phyloP scores from a whole-genome alignment of 108 stramenopile species.

The Skeletonema menzelii region DNA sequence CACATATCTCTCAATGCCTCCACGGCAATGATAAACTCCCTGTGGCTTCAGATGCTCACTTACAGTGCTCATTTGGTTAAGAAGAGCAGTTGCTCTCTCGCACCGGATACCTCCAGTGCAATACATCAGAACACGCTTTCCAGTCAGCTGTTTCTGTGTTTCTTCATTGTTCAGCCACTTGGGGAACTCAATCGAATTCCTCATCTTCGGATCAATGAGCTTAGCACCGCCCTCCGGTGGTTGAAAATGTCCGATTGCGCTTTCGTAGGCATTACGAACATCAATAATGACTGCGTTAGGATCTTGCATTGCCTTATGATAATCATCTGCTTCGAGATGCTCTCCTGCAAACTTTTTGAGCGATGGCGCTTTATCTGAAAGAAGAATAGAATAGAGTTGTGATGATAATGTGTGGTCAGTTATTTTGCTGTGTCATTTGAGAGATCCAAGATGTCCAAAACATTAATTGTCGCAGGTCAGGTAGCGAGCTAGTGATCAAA shows the following conservation, averaged over 20 bases:
- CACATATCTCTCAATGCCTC: slow-evolving; percentile 71
- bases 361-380: slow-evolving; percentile 57
- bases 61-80: slow-evolving; percentile 65
- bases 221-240: slow-evolving; percentile 68
- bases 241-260: slow-evolving; percentile 62
- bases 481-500: slow-evolving; percentile 29
- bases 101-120: slow-evolving; percentile 78
- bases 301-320: slow-evolving; percentile 70
- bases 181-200: slow-evolving; percentile 71
- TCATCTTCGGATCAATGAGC: slow-evolving; percentile 76
- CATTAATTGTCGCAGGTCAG: slow-evolving; percentile 2
- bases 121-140: slow-evolving; percentile 69
- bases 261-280: slow-evolving; percentile 83
- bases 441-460: not conserved
- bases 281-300: slow-evolving; percentile 80
- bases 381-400: not conserved
- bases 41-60: slow-evolving; percentile 38
- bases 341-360: slow-evolving; percentile 55
- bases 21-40: slow-evolving; percentile 76
- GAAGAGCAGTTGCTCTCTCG: slow-evolving; percentile 75
- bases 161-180: slow-evolving; percentile 67
- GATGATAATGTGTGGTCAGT: no score
- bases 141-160: slow-evolving; percentile 64
- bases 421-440: no score
- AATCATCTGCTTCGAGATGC: slow-evolving; percentile 78